Evolutionary conservation across 2,329 filamentous ascomycete species (phyloP), one percentile per base, ranked within the genome.

Genomic region (Fusarium transvaalense): DNA sequence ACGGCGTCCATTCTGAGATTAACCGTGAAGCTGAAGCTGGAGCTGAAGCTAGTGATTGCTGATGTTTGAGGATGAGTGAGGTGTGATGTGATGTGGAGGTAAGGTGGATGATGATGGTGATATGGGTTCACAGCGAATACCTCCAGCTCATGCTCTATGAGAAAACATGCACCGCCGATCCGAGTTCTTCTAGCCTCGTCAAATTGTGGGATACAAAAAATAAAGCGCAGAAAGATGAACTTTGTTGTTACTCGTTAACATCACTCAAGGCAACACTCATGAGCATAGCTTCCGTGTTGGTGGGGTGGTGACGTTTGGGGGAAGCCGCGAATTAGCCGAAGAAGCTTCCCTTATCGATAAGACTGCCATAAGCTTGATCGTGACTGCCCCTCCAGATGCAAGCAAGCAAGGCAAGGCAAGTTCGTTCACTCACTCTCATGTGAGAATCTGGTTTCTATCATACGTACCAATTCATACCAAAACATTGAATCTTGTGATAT

Each of bases 1-100:
- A 74, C 56, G 19, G 69, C 46, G 35, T 80, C 76, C 79, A 81
- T 80, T 47, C 48, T 76, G 59, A 59, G 56, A 43, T 39, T 13
- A n/a, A 41, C 19, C 29, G 50, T 43, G 35, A 41, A 35, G 37
- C 31, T 29, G 19, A 38, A 50, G 45, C 39, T 60, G 39, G 38
- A 39, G 35, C n/a, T 54, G 25, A 37, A 21, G 37, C 29, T 29
- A 59, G 25, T 37, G 47, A 53, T 29, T 61, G 60, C 45, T 58
- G 64, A 59, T 56, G 34, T 32, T 32, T 23, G 41, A 48, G 50
- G 63, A 21, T 60, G 42, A 50, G 45, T 23, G 46, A 25, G 43
- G 43, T 38, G 15, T 19, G 41, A 32, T 35, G 31, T 27, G 51
- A 25, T 56, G 54, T 68, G 59, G 39, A 70, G 43, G 60, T 50